Base-by-base conservation (phyloP, 2,329 filamentous ascomycete genomes). In the Cladophialophora yegresii region DNA sequence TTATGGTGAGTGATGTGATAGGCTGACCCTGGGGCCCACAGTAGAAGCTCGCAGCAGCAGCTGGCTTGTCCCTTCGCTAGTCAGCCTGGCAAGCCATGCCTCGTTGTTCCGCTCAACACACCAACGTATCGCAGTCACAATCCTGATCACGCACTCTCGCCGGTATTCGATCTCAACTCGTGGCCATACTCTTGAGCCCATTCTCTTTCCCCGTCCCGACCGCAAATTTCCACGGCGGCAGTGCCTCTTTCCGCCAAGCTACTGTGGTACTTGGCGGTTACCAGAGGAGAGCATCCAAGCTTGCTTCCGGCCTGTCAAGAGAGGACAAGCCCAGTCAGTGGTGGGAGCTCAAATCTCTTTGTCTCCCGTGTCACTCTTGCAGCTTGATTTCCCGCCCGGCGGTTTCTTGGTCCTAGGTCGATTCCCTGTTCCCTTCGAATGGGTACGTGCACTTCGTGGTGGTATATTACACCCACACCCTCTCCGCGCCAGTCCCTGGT, bases 381-480 rank as follows among this genome's bases (percentile, higher is more conserved):
- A 43, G 16, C 23, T 53, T 26, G 40, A 12, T 22, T 55, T 33
- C 47, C 51, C 30, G 53, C 50, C 55, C 54, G 43, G 40, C 58
- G 33, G 51, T 43, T 54, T 26, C 43, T 55, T 54, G 43, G 51
- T 51, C 20, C 16, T 9, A 50, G 32, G 32, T 58, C 51, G 59
- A 64, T 51, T 66, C 22, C 49, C 66, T 55, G 33, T 49, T 40
- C 55, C 47, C 23, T 32, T 59, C 57, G 57, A 59, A 59, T 59
- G 57, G 57, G 57, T 59, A 59, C 47, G 57, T 59, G 28, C 57
- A 33, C 49, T 13, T 49, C 47, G 26, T 54, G 23, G 51, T 54
- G 23, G 22, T 59, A 59, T 59, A 59, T 59, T 50, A 59, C 30
- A 51, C 57, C 57, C 33, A 16, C 20, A 51, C 57, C 57, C 57